Conservation (phyloP, 441 rosid genomes). For the Sinapis alba region DNA sequence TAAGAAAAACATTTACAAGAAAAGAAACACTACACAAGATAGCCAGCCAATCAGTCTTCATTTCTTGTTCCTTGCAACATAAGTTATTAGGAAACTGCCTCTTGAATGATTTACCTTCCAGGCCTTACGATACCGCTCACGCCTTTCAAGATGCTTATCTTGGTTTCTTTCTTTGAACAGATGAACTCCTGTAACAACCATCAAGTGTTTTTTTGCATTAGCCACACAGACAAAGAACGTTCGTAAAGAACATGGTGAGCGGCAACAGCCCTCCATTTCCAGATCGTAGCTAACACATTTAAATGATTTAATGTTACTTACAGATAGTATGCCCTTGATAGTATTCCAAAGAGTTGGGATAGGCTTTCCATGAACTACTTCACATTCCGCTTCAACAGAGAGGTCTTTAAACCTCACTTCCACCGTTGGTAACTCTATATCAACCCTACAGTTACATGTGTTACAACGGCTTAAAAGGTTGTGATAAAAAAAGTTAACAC, state of each 20-base stretch:
- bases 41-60: not conserved
- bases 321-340: conserved; percentile 35
- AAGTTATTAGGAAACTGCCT: not conserved
- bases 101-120: conserved; percentile 44
- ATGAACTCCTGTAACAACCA: conserved; percentile 19
- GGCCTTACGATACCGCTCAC: conserved; percentile 57
- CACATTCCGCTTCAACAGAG: conserved; percentile 53
- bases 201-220: not conserved
- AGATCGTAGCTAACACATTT: not conserved
- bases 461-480: not conserved
- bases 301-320: conserved; percentile 43
- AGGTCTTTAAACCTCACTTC: conserved; percentile 59
- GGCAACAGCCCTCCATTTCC: not conserved
- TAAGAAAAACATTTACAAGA: not conserved
- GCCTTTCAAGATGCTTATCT: conserved; percentile 48
- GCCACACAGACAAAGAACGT: not conserved
- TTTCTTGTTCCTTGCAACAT: not conserved
- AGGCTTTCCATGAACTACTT: conserved; percentile 57
- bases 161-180: conserved; percentile 39
- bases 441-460: conserved; percentile 42
- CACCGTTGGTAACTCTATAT: conserved; percentile 50
- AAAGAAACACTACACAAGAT: conserved; percentile 1
- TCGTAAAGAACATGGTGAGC: not conserved
- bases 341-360: conserved; percentile 67
- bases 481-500: not conserved